Evolutionary conservation across 768 basidiomycete genomes (phyloP).

Genomic region (Mycena metata): DNA sequence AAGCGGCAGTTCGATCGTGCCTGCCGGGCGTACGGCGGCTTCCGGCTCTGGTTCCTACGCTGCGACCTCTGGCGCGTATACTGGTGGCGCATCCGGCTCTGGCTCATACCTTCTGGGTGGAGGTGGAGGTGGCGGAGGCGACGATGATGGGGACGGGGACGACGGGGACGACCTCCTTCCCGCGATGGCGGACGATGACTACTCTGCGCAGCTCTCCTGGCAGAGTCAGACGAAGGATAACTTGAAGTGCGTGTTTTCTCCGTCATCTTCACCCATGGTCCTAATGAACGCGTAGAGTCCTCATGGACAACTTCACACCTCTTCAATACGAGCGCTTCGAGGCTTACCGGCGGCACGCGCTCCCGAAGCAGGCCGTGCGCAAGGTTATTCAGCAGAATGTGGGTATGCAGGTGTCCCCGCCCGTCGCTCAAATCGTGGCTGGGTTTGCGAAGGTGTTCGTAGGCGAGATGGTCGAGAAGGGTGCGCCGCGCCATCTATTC

Average conservation of each 20-base stretch:
- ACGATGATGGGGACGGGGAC: conserved; percentile 69
- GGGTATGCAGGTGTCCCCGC: conserved; percentile 86
- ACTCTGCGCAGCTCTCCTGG: conserved; percentile 85
- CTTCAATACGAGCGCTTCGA: conserved; percentile 92
- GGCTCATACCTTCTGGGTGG: conserved; percentile 5
- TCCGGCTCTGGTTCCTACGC: background rate
- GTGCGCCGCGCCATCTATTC: conserved; percentile 51
- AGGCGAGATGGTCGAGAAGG: conserved; percentile 92
- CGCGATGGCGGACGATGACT: conserved; percentile 92
- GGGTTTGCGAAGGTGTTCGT: conserved; percentile 94
- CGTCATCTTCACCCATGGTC: background rate
- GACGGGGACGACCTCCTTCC: conserved; percentile 85
- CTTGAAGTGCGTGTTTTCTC: conserved; percentile 67
- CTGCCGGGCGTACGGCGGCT: conserved; percentile 34
- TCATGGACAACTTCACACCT: conserved; percentile 90
- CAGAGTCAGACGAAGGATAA: conserved; percentile 92
- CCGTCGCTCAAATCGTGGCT: conserved; percentile 90
- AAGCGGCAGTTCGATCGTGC: conserved; percentile 32
- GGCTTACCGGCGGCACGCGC: conserved; percentile 85
- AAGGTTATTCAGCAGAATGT: conserved; percentile 88
- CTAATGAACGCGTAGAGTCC: conserved; percentile 64
- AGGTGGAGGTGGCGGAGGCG: conserved; percentile 33
- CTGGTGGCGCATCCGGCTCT: background rate
- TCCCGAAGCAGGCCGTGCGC: conserved; percentile 86
- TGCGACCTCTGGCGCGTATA: conserved; percentile 5